Percentiles rank a stretch among this genome's conserved stretches.
These are phyloP conservation scores for Pythium volutum DNA, from an alignment of 352 stramenopile species.

Conservation along the genomic window DNA sequence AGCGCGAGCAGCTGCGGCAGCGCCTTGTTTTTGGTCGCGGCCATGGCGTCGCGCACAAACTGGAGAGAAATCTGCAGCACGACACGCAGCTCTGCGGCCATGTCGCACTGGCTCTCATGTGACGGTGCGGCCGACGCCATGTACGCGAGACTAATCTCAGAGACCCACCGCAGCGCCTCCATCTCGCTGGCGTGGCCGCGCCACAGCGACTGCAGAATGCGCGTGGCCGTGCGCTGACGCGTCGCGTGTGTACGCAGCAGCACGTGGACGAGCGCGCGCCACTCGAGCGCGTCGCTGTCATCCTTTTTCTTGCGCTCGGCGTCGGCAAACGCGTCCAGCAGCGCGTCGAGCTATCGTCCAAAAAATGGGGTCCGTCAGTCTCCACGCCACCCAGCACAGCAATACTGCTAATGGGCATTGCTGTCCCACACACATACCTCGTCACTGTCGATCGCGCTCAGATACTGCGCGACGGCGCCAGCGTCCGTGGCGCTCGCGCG, in stretches of 20 bases:
- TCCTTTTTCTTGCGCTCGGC: conserved; percentile 46
- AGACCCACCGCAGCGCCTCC: conserved; percentile 72
- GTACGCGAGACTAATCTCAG: conserved; percentile 71
- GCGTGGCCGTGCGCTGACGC: conserved; percentile 49
- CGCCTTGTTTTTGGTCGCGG: conserved; percentile 30
- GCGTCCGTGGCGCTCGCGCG: conserved; percentile 57
- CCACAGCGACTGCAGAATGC: conserved; percentile 54
- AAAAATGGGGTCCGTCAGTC: not conserved
- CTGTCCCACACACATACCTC: conserved; percentile 34
- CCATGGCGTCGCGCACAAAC: conserved; percentile 49
- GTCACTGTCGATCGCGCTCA: conserved; percentile 49
- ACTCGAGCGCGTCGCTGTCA: conserved; percentile 31
- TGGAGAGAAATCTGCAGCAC: conserved; percentile 57
- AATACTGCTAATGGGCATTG: too few relatives aligned
- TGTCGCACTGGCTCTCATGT: not conserved
- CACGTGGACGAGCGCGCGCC: conserved; percentile 57
- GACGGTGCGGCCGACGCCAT: conserved; percentile 35
- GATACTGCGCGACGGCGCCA: conserved; percentile 57
- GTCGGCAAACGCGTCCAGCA: conserved; percentile 55
- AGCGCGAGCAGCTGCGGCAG: conserved; percentile 64
- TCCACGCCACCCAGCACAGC: too few relatives aligned
- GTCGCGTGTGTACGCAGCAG: conserved; percentile 54
- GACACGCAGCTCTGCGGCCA: conserved; percentile 40
- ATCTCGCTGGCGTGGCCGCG: conserved; percentile 54
- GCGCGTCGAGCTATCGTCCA: conserved; percentile 41